phyloP scores from a whole-genome alignment of 176 grass and related monocot species.

The Eleusine coracana region DNA sequence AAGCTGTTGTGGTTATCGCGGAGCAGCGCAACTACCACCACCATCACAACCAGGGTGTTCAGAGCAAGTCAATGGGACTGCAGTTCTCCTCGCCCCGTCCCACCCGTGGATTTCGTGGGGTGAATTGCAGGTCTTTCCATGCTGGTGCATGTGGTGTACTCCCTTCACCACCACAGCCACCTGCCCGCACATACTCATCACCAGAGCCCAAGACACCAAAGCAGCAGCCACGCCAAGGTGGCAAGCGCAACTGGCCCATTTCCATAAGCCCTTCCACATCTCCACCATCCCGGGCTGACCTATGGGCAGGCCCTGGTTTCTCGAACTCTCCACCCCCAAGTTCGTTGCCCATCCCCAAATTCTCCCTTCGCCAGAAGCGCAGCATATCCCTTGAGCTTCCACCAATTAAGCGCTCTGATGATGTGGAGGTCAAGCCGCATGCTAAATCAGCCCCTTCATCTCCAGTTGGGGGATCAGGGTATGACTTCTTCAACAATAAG shows the following conservation, averaged over 20 bases:
- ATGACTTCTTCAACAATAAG: conserved; percentile 49
- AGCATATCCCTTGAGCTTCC: conserved; percentile 72
- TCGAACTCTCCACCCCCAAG: conserved; percentile 78
- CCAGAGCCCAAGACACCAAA: conserved; percentile 39
- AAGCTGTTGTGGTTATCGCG: conserved; percentile 56
- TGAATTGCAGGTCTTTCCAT: conserved; percentile 69
- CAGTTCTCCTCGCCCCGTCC: conserved; percentile 31
- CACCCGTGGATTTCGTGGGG: conserved; percentile 43
- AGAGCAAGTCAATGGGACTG: conserved; percentile 29
- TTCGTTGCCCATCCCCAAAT: conserved; percentile 71
- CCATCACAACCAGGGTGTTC: conserved; percentile 13
- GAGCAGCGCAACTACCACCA: conserved; percentile 65
- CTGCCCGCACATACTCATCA: conserved; percentile 18
- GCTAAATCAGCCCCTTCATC: conserved; percentile 83
- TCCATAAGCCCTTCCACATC: conserved; percentile 46
- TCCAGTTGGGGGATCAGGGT: conserved; percentile 42
- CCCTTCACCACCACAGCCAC: conserved; percentile 24
- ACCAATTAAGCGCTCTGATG: conserved; percentile 29
- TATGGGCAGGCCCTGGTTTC: conserved; percentile 77
- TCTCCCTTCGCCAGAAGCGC: conserved; percentile 72
- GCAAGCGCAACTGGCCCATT: conserved; percentile 55
- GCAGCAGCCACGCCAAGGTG: conserved; percentile 34
- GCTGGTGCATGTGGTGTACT: conserved; percentile 23
- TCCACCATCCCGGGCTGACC: conserved; percentile 48
- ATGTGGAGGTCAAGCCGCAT: conserved; percentile 28